These are phyloP conservation scores for Nicotiana tomentosiformis DNA, from an alignment of 257 asterid genomes.

Conservation along the genomic window DNA sequence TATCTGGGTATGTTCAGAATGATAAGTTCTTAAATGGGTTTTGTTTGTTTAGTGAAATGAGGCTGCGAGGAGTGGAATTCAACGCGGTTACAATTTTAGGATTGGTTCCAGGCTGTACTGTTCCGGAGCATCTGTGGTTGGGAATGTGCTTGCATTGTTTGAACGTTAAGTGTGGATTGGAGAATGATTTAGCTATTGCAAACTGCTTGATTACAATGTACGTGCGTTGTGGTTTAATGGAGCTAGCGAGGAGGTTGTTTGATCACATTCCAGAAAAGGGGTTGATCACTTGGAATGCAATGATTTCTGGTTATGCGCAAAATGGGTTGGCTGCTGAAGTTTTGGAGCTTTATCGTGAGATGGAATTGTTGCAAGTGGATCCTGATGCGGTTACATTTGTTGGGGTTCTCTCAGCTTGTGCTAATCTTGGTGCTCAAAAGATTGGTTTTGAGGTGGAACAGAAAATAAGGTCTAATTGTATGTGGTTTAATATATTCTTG, in stretches of 20 bases:
- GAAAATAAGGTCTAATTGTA: conserved; percentile 32
- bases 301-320: conserved; percentile 88
- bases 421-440: conserved; percentile 68
- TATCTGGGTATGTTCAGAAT: conserved; percentile 55
- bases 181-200: conserved; percentile 41
- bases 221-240: conserved; percentile 51
- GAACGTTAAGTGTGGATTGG: conserved; percentile 41
- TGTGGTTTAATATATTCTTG: conserved; percentile 48
- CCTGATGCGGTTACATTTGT: conserved; percentile 85
- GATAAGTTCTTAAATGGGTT: conserved; percentile 32
- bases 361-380: conserved; percentile 39
- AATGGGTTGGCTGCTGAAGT: conserved; percentile 62
- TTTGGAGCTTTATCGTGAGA: conserved; percentile 58
- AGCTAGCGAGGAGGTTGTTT: conserved; percentile 51
- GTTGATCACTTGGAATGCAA: conserved; percentile 90
- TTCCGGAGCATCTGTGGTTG: conserved; percentile 34
- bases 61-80: conserved; percentile 26
- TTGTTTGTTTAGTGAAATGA: conserved; percentile 52
- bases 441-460: conserved; percentile 63
- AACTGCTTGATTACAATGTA: conserved; percentile 86
- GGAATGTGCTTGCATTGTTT: conserved; percentile 69
- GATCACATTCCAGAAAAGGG: conserved; percentile 43
- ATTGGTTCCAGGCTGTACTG: conserved; percentile 59
- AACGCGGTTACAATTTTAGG: conserved; percentile 64
- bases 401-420: conserved; percentile 78